Evolutionary conservation across 169 alveolate genomes (phyloP).

Genomic region (Eimeria necatrix): DNA sequence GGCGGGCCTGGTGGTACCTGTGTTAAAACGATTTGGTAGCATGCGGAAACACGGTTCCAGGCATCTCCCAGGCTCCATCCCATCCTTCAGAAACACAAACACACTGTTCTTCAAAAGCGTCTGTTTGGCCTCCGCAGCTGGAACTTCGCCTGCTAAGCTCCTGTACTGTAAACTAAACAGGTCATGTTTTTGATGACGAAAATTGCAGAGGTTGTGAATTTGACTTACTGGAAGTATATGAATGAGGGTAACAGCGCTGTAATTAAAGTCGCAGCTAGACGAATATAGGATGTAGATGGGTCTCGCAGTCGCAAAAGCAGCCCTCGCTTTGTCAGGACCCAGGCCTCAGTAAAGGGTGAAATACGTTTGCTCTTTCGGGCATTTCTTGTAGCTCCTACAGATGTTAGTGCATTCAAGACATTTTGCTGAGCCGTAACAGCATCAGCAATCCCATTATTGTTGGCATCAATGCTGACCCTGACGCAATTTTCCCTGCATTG

Average conservation of each 20-base stretch:
- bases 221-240: slow-evolving; percentile 45
- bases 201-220: background rate
- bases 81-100: background rate
- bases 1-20: slow-evolving; percentile 18
- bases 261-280: slow-evolving; percentile 37
- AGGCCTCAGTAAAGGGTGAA: slow-evolving; percentile 53
- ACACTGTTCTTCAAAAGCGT: background rate
- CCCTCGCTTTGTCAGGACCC: slow-evolving; percentile 45
- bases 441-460: background rate
- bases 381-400: slow-evolving; percentile 29
- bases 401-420: slow-evolving; percentile 14
- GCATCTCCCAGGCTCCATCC: slow-evolving; percentile 70
- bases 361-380: slow-evolving; percentile 17
- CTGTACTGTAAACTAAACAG: background rate
- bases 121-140: background rate
- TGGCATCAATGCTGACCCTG: background rate
- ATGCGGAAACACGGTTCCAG: slow-evolving; percentile 73
- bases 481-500: slow-evolving; percentile 24
- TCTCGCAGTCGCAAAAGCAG: slow-evolving; percentile 59
- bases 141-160: background rate
- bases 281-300: slow-evolving; percentile 63
- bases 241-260: slow-evolving; percentile 71
- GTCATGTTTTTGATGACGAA: too few species aligned
- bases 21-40: slow-evolving; percentile 63
- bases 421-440: slow-evolving; percentile 7